phyloP scores from a whole-genome alignment of 805 yeast species.

The Zygosaccharomyces lentus region DNA sequence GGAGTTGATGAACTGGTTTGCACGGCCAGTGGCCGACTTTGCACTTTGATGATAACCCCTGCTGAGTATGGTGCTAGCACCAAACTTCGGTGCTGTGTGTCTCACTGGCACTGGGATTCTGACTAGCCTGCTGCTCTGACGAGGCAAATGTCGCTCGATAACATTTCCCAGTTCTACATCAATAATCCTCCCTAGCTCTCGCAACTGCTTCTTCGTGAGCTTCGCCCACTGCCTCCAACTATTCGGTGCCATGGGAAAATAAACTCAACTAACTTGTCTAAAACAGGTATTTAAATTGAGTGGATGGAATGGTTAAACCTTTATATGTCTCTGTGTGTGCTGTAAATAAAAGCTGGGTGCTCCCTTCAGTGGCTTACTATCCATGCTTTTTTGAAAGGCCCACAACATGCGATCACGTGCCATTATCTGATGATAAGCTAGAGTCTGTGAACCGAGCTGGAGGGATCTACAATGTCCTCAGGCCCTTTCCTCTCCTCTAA shows the following conservation, averaged over 20 bases:
- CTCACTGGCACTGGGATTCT: slow-evolving; percentile 20
- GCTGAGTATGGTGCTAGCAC: slow-evolving; percentile 2
- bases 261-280: neutral
- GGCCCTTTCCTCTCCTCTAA: too few species aligned
- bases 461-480: too few species aligned
- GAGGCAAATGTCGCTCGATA: slow-evolving; percentile 16
- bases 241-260: slow-evolving; percentile 16
- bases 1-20: neutral
- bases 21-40: neutral
- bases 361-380: too few species aligned
- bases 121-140: slow-evolving; percentile 12
- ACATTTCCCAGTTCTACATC: slow-evolving; percentile 19
- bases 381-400: too few species aligned
- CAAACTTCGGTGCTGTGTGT: slow-evolving; percentile 10
- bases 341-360: too few species aligned
- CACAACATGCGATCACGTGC: too few species aligned
- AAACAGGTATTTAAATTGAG: neutral
- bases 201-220: slow-evolving; percentile 19
- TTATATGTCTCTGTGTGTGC: too few species aligned
- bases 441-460: too few species aligned
- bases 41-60: neutral
- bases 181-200: slow-evolving; percentile 19
- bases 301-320: neutral
- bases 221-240: slow-evolving; percentile 25
- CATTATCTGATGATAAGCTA: too few species aligned